Percentiles rank a stretch among this genome's conserved stretches.
These are phyloP conservation scores for Trichomonas vaginalis DNA, from an alignment of 208 protist genomes.

Conservation along the genomic window DNA sequence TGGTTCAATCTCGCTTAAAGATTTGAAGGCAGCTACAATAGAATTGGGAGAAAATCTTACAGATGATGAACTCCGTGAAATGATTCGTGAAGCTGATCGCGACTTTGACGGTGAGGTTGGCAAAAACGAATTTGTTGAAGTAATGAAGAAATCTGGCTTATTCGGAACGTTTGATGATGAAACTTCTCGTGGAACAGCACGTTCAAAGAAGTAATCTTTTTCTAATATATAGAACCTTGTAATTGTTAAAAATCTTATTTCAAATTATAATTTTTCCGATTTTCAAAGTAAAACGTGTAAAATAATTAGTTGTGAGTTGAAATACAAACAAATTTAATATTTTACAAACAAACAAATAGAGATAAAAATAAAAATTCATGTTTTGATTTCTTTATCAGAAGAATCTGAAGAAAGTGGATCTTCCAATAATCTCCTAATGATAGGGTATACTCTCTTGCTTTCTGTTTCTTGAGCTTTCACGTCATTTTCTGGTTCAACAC, in stretches of 20 bases:
- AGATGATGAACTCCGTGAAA: slow-evolving; percentile 16
- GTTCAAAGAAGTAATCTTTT: not conserved
- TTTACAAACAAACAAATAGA: no score
- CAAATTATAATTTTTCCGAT: no score
- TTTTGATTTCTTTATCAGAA: no score
- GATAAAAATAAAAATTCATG: no score
- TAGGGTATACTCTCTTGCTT: not conserved
- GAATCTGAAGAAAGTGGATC: no score
- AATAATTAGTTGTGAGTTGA: no score
- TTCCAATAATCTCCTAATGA: not conserved
- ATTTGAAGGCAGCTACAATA: not conserved
- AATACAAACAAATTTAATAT: no score
- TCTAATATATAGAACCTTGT: no score
- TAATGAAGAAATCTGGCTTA: slow-evolving; percentile 12
- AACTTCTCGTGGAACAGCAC: not conserved
- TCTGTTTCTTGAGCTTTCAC: not conserved
- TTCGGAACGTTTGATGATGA: not conserved
- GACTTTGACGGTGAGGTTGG: slow-evolving; percentile 32
- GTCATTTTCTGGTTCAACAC: not conserved
- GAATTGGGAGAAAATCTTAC: slow-evolving; percentile 12
- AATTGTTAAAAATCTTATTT: no score
- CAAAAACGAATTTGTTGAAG: slow-evolving; percentile 44
- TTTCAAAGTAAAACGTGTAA: no score
- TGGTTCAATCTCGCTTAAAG: slow-evolving; percentile 7
- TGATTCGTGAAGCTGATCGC: slow-evolving; percentile 3